Evolutionary conservation across 768 basidiomycete species (phyloP).

Genomic region (Amylocystis lapponica): DNA sequence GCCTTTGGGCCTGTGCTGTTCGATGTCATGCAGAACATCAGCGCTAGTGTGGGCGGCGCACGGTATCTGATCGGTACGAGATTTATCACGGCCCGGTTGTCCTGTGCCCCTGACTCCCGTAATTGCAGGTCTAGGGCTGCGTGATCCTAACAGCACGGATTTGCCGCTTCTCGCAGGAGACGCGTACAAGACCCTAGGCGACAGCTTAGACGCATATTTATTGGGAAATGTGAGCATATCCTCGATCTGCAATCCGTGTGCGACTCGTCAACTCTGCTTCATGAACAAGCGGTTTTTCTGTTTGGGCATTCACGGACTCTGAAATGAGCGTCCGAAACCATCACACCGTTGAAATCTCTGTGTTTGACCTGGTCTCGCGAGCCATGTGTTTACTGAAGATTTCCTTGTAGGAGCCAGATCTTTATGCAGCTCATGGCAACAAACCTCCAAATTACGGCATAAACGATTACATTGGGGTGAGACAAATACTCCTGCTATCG

Average conservation of each 20-base stretch:
- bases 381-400: not conserved
- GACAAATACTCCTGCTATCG: constrained; percentile 6
- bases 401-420: constrained; percentile 47
- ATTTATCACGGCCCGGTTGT: constrained; percentile 4
- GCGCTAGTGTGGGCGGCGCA: constrained; percentile 20
- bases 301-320: too few relatives aligned
- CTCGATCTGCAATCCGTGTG: too few relatives aligned
- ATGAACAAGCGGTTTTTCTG: too few relatives aligned
- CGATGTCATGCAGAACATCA: constrained; percentile 39
- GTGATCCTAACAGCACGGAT: constrained; percentile 32
- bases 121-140: constrained; percentile 36
- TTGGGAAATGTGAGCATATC: constrained; percentile 48
- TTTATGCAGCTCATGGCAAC: constrained; percentile 41
- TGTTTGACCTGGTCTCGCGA: not conserved
- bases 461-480: constrained; percentile 39
- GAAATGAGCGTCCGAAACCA: too few relatives aligned
- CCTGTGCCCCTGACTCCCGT: constrained; percentile 1
- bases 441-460: constrained; percentile 44
- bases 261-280: too few relatives aligned
- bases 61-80: constrained; percentile 29
- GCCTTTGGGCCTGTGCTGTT: constrained; percentile 43
- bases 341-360: too few relatives aligned
- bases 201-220: constrained; percentile 38
- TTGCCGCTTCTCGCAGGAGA: constrained; percentile 27
- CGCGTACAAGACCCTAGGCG: constrained; percentile 32